A percentile compares a stretch with the other conserved stretches of the same genome.
These are phyloP conservation scores for Aethionema arabicum DNA, from an alignment of 345 rosid species.

Conservation along the genomic window DNA sequence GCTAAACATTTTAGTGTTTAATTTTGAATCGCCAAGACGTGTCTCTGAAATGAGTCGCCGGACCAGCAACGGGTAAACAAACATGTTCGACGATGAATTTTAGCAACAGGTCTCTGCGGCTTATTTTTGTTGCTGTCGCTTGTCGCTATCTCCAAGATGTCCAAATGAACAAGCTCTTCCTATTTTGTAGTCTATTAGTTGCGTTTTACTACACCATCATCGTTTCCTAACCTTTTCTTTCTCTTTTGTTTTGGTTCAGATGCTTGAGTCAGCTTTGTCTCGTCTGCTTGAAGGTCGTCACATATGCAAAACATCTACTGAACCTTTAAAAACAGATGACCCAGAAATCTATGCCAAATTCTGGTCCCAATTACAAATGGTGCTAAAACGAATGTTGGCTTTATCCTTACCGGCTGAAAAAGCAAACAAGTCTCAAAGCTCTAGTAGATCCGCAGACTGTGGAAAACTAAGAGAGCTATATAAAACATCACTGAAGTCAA, in stretches of 20 bases:
- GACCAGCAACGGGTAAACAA: too few species aligned
- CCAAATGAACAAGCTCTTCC: too few species aligned
- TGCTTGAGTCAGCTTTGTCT: slow-evolving; percentile 73
- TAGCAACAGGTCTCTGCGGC: too few species aligned
- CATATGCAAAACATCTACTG: slow-evolving; percentile 37
- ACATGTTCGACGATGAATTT: too few species aligned
- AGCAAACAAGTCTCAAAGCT: slow-evolving; percentile 41
- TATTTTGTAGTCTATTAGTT: too few species aligned
- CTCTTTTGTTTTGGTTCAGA: slow-evolving; percentile 40
- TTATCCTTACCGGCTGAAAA: slow-evolving; percentile 40
- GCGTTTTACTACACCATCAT: too few species aligned
- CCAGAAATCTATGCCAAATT: slow-evolving; percentile 53
- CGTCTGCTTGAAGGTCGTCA: slow-evolving; percentile 67
- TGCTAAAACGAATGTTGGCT: slow-evolving; percentile 67
- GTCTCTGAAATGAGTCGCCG: too few species aligned
- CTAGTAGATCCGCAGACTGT: slow-evolving; percentile 44
- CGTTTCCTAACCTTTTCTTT: not conserved
- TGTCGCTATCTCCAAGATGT: too few species aligned
- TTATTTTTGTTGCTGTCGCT: too few species aligned
- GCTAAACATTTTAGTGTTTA: too few species aligned
- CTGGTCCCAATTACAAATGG: slow-evolving; percentile 71
- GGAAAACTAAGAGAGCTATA: slow-evolving; percentile 76
- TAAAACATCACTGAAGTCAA: slow-evolving; percentile 65
- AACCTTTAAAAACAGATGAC: slow-evolving; percentile 42
- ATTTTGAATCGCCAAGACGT: too few species aligned